Evolutionary conservation across 345 rosid species (phyloP), one percentile per base, ranked within the genome.

Genomic region (Arabis hirsuta): DNA sequence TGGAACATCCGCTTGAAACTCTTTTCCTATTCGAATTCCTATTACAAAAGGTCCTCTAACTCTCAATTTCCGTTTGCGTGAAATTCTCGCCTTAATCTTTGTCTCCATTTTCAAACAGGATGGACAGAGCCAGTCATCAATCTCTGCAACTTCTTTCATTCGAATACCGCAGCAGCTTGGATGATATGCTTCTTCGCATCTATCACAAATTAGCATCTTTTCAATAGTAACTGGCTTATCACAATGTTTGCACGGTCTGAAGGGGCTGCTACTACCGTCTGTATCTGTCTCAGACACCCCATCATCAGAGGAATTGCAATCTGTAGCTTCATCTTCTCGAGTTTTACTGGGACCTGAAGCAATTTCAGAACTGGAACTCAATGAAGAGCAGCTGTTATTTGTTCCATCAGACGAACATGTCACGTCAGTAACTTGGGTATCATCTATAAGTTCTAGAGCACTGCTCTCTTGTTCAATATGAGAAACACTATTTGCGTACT

Each of bases 1-100:
- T 65, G 96, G 90, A 73, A 96, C 87, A 48, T 92, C 86, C 4
- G 94, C 92, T 88, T 96, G 98, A 74, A 85, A 88, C 77, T 90
- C 87, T 82, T 87, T 96, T 12, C 99, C 98, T 58, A 87, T 69
- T 42, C 89, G 86, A 77, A 86, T 80, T 60, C 73, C 62, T 38
- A 79, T 78, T 61, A 27, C 77, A 79, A 83, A 82, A 16, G 92
- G 88, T 75, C 72, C 82, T 32, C 71, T 45, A 65, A 83, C 92
- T 66, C 79, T 82, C 87, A 86, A 73, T 71, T 39, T 79, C 53
- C 67, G 67, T 72, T 79, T 71, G 48, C 80, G 76, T 66, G 68
- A 61, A 47, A 7, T 74, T 77, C 65, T 73, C 45, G 57, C 61
- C 79, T 81, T 87, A 55, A 31, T 51, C 16, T 64, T 81, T 67